phyloP scores from a whole-genome alignment of 352 stramenopile genomes.

The Phytophthora cajani region DNA sequence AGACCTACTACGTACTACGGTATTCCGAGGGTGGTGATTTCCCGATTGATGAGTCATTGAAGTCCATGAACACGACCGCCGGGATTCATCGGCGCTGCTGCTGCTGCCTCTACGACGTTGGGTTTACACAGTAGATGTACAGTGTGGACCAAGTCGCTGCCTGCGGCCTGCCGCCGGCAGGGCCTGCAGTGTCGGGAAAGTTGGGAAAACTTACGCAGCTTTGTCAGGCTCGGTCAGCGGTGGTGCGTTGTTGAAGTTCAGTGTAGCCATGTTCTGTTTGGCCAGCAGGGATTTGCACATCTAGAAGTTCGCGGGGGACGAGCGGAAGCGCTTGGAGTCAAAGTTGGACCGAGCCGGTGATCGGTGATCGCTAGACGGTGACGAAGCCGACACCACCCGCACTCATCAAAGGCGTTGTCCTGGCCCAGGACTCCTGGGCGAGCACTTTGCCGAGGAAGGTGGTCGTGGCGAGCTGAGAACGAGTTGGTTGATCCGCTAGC shows the following conservation, averaged over 20 bases:
- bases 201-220: constrained; percentile 1
- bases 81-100: neutral
- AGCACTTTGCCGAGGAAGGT: neutral
- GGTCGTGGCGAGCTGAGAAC: neutral
- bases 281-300: neutral
- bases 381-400: neutral
- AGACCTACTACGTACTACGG: too few relatives aligned
- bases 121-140: too few relatives aligned
- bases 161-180: too few relatives aligned
- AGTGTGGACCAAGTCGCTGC: too few relatives aligned
- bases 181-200: neutral
- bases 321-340: neutral
- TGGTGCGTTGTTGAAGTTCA: neutral
- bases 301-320: neutral
- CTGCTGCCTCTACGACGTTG: neutral
- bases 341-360: neutral
- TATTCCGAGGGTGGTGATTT: neutral
- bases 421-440: neutral
- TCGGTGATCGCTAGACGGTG: neutral
- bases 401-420: neutral
- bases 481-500: neutral
- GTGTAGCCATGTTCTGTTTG: neutral
- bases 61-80: constrained; percentile 9
- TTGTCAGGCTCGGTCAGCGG: neutral
- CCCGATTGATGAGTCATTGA: constrained; percentile 11